Evolutionary conservation across 169 alveolate species (phyloP).

Genomic region (Plasmodium inui): DNA sequence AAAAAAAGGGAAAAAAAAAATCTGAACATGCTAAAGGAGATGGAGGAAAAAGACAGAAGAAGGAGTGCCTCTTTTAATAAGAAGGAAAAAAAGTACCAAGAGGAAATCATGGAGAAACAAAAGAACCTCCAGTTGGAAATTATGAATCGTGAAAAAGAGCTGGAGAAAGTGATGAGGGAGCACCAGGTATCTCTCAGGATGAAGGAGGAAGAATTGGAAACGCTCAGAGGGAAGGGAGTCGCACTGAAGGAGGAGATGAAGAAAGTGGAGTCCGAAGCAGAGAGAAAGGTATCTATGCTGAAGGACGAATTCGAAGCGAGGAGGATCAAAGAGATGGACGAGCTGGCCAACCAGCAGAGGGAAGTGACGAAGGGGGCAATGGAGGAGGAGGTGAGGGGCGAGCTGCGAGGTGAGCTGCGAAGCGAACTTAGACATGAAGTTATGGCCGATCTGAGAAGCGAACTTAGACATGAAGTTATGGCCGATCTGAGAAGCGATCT

Average conservation of each 20-base stretch:
- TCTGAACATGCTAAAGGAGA: slow-evolving; percentile 8
- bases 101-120: slow-evolving; percentile 12
- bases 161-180: slow-evolving; percentile 14
- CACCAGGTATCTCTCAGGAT: slow-evolving; percentile 7
- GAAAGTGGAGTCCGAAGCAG: slow-evolving; percentile 29
- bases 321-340: slow-evolving; percentile 17
- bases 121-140: slow-evolving; percentile 16
- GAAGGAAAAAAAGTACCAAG: slow-evolving; percentile 63
- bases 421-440: not conserved
- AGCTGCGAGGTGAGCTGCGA: not conserved
- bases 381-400: slow-evolving; percentile 2
- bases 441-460: not conserved
- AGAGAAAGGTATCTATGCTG: not conserved
- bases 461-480: not conserved
- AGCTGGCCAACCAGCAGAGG: slow-evolving; percentile 14
- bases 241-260: slow-evolving; percentile 45
- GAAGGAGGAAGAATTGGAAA: slow-evolving; percentile 19
- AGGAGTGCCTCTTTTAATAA: slow-evolving; percentile 13
- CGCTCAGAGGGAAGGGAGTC: slow-evolving; percentile 1
- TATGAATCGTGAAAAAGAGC: slow-evolving; percentile 19
- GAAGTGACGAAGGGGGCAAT: slow-evolving; percentile 6
- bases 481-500: slow-evolving; percentile 12
- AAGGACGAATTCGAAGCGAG: slow-evolving; percentile 22
- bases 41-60: slow-evolving; percentile 31
- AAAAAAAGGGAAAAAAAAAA: slow-evolving; percentile 36